A percentile compares a stretch with the other conserved stretches of the same genome.
Conservation (phyloP, 2,329 filamentous ascomycete species). For the Aspergillus sergii region DNA sequence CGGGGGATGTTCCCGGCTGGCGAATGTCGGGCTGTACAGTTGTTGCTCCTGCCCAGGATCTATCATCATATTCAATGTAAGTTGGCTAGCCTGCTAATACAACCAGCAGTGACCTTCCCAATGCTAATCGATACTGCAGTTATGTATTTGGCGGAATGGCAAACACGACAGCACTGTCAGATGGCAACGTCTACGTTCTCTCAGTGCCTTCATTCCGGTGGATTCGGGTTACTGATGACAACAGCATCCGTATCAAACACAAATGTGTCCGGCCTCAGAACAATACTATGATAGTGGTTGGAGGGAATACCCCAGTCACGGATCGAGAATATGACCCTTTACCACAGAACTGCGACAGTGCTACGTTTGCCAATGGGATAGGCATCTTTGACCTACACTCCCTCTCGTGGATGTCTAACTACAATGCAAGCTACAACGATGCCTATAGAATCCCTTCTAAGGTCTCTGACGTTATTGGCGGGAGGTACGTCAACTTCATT, state of each 20-base stretch:
- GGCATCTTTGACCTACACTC: conserved; percentile 9
- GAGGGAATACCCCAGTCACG: conserved; percentile 7
- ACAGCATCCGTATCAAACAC: conserved; percentile 7
- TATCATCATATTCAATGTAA: conserved; percentile 15
- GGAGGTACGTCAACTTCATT: not conserved
- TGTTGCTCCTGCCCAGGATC: conserved; percentile 4
- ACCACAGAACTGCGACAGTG: conserved; percentile 3
- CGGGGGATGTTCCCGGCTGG: conserved; percentile 13
- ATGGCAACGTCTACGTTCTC: conserved; percentile 14
- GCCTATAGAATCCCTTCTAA: conserved; percentile 1
- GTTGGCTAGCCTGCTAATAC: not conserved
- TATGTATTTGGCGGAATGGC: conserved; percentile 13
- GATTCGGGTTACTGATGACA: conserved; percentile 11
- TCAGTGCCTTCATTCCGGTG: conserved; percentile 40
- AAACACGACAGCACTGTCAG: not conserved
- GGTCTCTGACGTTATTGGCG: conserved; percentile 3
- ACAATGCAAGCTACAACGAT: conserved; percentile 1
- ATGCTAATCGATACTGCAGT: not conserved
- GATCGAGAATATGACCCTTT: conserved; percentile 4
- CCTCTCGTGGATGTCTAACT: conserved; percentile 5
- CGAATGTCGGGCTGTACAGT: conserved; percentile 14
- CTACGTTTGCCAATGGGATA: conserved; percentile 9
- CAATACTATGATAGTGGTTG: conserved; percentile 11
- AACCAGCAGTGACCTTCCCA: not conserved
- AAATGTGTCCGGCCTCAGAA: conserved; percentile 1